phyloP scores from a whole-genome alignment of 345 rosid species.

The Eucalyptus paniculata region DNA sequence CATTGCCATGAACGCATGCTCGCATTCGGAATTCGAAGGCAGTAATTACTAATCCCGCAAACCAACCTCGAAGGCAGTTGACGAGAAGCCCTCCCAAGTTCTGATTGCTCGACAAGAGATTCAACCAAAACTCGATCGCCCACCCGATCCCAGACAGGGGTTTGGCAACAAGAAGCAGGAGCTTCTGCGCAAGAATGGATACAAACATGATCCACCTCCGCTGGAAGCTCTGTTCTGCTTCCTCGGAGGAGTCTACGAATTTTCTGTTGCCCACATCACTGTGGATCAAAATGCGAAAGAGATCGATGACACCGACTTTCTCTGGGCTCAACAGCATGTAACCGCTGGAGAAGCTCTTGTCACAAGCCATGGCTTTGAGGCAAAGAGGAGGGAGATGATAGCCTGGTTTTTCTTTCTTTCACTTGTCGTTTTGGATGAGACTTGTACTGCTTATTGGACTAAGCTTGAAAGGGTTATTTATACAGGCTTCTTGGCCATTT shows the following conservation, averaged over 20 bases:
- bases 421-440: not conserved
- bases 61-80: constrained; percentile 13
- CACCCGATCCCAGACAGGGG: constrained; percentile 35
- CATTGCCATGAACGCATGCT: not conserved
- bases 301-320: constrained; percentile 27
- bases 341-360: constrained; percentile 17
- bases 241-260: constrained; percentile 28
- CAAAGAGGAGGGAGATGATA: not conserved
- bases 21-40: not conserved
- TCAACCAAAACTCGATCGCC: constrained; percentile 17
- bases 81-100: constrained; percentile 9
- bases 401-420: not conserved
- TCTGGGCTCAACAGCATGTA: constrained; percentile 48
- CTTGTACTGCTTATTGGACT: not conserved
- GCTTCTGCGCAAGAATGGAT: constrained; percentile 31
- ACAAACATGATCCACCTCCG: constrained; percentile 46
- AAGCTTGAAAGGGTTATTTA: not conserved
- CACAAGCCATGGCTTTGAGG: constrained; percentile 1
- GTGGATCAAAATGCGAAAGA: constrained; percentile 25
- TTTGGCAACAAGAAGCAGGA: constrained; percentile 15
- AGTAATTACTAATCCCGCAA: not conserved
- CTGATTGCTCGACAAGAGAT: constrained; percentile 29
- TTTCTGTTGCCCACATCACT: constrained; percentile 19
- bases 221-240: constrained; percentile 15
- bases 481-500: not conserved